Conservation (phyloP, 257 asterid species). For the Ilex aquifolium region DNA sequence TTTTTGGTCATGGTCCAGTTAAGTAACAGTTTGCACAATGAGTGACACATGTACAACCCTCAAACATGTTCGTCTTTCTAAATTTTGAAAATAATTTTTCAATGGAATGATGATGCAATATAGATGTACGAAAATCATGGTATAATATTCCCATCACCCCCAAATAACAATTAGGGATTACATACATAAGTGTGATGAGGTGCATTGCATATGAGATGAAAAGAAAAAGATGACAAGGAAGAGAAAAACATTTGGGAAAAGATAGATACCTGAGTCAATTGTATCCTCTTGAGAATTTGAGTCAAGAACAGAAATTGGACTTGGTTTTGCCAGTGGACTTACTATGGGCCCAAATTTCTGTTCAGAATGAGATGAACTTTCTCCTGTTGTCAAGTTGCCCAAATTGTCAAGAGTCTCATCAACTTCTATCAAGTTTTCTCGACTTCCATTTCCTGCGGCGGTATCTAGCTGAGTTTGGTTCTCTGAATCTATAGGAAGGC, state of each 20-base stretch:
- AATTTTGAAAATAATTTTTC: too few relatives aligned
- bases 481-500: slow-evolving; percentile 19
- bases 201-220: too few relatives aligned
- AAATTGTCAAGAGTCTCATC: slow-evolving; percentile 28
- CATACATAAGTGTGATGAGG: too few relatives aligned
- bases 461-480: slow-evolving; percentile 10
- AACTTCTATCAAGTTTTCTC: slow-evolving; percentile 23
- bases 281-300: slow-evolving; percentile 24
- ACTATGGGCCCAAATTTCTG: slow-evolving; percentile 13
- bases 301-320: slow-evolving; percentile 18
- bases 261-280: slow-evolving; percentile 16
- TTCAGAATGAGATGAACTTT: slow-evolving; percentile 24
- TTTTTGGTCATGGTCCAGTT: too few relatives aligned
- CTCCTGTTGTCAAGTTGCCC: slow-evolving; percentile 20
- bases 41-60: too few relatives aligned
- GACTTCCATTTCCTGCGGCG: slow-evolving; percentile 19
- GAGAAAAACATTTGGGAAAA: not conserved
- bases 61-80: too few relatives aligned
- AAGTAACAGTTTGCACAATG: too few relatives aligned
- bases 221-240: not conserved
- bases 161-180: too few relatives aligned
- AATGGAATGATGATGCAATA: too few relatives aligned
- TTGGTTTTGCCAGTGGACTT: slow-evolving; percentile 15
- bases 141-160: too few relatives aligned
- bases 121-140: too few relatives aligned